Evolutionary conservation across 1,139 yeast genomes (phyloP).

Genomic region (Suhomyces choctaworum): DNA sequence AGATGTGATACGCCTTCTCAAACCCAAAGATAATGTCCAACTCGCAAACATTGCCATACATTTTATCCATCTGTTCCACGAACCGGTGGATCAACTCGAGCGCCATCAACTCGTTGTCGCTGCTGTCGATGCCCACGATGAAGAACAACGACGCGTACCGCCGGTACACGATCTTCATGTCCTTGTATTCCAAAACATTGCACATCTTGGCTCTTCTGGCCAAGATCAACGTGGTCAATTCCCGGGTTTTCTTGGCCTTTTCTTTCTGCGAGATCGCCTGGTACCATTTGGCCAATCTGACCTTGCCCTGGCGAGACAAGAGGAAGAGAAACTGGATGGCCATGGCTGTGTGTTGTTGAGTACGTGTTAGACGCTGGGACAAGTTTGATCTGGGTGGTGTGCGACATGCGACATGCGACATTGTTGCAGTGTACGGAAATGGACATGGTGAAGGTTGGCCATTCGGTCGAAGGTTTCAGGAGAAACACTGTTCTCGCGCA

Average conservation of each 20-base stretch:
- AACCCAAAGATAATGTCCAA: constrained; percentile 92
- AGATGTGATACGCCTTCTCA: constrained; percentile 85
- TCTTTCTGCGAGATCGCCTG: constrained; percentile 78
- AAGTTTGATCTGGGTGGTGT: no score
- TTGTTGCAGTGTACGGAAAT: no score
- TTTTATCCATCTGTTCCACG: constrained; percentile 95
- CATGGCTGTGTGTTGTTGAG: constrained; percentile 37
- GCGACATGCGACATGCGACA: no score
- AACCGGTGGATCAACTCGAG: constrained; percentile 88
- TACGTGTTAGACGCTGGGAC: no score
- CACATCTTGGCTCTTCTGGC: constrained; percentile 93
- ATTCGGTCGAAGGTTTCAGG: no score
- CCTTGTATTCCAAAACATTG: constrained; percentile 88
- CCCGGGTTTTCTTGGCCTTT: constrained; percentile 78
- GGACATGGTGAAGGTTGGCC: no score
- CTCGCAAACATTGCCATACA: constrained; percentile 96
- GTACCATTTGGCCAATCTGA: constrained; percentile 92
- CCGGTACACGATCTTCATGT: constrained; percentile 83
- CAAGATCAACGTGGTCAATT: constrained; percentile 80
- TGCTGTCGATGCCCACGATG: constrained; percentile 79
- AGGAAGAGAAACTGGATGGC: constrained; percentile 76
- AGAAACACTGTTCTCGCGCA: no score
- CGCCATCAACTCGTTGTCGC: constrained; percentile 84
- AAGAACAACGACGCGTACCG: constrained; percentile 92
- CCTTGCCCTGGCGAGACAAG: constrained; percentile 93